Percentiles rank a stretch among this genome's conserved stretches.
Conservation (phyloP, 257 asterid genomes). For the Gentiana macrophylla region DNA sequence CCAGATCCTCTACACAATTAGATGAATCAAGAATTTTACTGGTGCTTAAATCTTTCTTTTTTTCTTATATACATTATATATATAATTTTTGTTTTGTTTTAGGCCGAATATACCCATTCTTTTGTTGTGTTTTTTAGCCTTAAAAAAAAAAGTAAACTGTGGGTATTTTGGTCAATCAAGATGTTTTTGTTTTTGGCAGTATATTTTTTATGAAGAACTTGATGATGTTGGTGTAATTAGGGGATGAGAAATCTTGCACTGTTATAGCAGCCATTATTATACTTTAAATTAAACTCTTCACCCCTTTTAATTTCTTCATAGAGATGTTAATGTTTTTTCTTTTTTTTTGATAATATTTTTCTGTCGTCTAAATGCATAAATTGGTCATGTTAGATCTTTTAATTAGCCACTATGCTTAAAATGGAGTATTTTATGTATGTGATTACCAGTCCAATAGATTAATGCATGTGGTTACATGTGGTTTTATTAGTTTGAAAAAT, state of each 20-base stretch:
- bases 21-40: conserved; percentile 13
- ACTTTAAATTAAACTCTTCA: neutral
- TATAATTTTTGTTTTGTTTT: neutral
- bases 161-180: conserved; percentile 64
- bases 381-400: too few species aligned
- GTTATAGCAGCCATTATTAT: conserved; percentile 1
- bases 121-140: conserved; percentile 20
- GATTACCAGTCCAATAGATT: too few species aligned
- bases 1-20: conserved; percentile 95
- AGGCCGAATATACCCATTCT: conserved; percentile 71
- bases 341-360: too few species aligned
- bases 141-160: conserved; percentile 42
- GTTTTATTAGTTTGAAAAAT: too few species aligned
- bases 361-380: too few species aligned
- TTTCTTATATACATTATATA: too few species aligned
- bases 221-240: conserved; percentile 25
- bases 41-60: too few species aligned
- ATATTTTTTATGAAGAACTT: conserved; percentile 14
- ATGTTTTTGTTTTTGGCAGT: conserved; percentile 6
- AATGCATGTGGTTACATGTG: too few species aligned
- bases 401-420: too few species aligned
- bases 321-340: neutral
- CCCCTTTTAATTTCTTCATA: neutral
- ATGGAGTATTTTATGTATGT: too few species aligned
- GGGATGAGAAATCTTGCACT: conserved; percentile 9